These are phyloP conservation scores for Hyaloscypha variabilis DNA, from an alignment of 495 filamentous ascomycete species.

Conservation along the genomic window DNA sequence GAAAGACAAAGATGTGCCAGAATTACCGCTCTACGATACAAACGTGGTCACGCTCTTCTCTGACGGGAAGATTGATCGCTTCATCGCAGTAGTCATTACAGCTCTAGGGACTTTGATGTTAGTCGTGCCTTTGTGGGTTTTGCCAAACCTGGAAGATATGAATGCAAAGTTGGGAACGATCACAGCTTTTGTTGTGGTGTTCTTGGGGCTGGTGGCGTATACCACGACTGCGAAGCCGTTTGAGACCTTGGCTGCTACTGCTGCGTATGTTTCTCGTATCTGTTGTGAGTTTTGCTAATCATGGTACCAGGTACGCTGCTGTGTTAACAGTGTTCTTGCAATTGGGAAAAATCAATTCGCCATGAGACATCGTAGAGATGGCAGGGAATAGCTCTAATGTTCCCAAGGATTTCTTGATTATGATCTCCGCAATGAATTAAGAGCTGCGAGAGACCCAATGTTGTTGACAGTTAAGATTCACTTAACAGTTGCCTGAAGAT, in stretches of 20 bases:
- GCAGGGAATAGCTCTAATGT: no score
- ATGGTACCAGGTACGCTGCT: constrained; percentile 33
- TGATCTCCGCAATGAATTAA: no score
- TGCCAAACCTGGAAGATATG: constrained; percentile 15
- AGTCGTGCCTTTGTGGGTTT: constrained; percentile 37
- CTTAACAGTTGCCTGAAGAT: no score
- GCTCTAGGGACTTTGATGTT: constrained; percentile 34
- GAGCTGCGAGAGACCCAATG: no score
- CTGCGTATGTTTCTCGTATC: constrained; percentile 32
- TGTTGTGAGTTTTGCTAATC: not conserved
- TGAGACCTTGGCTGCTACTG: constrained; percentile 38
- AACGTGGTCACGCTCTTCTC: constrained; percentile 23
- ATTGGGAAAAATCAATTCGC: constrained; percentile 6
- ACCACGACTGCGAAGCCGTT: constrained; percentile 34
- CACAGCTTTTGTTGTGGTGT: constrained; percentile 35
- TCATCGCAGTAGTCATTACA: constrained; percentile 30
- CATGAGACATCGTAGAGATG: no score
- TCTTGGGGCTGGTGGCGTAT: constrained; percentile 30
- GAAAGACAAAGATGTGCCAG: constrained; percentile 12
- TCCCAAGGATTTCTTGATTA: no score
- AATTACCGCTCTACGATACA: constrained; percentile 21
- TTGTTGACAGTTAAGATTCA: no score
- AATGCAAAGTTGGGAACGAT: constrained; percentile 32
- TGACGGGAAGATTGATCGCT: constrained; percentile 32
- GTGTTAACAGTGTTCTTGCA: constrained; percentile 42